phyloP scores from a whole-genome alignment of 305 asterid species.

The Petunia hybrid region DNA sequence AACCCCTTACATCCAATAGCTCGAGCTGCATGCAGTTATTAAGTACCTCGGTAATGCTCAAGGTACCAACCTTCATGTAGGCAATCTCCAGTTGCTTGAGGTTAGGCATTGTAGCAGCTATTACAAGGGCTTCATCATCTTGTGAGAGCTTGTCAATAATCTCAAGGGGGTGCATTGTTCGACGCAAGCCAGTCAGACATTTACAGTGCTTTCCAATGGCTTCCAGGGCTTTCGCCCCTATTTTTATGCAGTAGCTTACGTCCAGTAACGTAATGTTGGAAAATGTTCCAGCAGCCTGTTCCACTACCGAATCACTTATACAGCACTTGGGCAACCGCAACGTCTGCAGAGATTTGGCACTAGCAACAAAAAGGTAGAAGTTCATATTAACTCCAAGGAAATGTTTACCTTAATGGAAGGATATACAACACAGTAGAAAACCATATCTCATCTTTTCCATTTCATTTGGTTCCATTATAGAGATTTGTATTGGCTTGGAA shows the following conservation, averaged over 20 bases:
- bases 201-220: constrained; percentile 48
- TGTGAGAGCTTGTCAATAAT: constrained; percentile 39
- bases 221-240: constrained; percentile 42
- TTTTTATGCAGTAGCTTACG: constrained; percentile 48
- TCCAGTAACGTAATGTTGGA: constrained; percentile 47
- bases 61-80: constrained; percentile 40
- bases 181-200: constrained; percentile 37
- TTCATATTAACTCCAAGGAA: neutral
- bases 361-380: constrained; percentile 34
- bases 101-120: constrained; percentile 48
- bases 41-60: constrained; percentile 40
- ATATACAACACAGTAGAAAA: neutral
- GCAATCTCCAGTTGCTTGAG: constrained; percentile 53
- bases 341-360: constrained; percentile 45
- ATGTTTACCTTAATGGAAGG: neutral
- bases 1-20: constrained; percentile 50
- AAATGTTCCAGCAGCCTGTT: constrained; percentile 41
- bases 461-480: neutral
- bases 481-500: neutral
- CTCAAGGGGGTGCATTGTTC: constrained; percentile 51
- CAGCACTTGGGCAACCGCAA: constrained; percentile 46
- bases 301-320: constrained; percentile 37
- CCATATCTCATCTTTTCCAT: neutral
- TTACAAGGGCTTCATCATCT: constrained; percentile 49
- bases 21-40: constrained; percentile 41